phyloP scores from a whole-genome alignment of 2,329 filamentous ascomycete species.

The Iodosphaeria phyllophila region DNA sequence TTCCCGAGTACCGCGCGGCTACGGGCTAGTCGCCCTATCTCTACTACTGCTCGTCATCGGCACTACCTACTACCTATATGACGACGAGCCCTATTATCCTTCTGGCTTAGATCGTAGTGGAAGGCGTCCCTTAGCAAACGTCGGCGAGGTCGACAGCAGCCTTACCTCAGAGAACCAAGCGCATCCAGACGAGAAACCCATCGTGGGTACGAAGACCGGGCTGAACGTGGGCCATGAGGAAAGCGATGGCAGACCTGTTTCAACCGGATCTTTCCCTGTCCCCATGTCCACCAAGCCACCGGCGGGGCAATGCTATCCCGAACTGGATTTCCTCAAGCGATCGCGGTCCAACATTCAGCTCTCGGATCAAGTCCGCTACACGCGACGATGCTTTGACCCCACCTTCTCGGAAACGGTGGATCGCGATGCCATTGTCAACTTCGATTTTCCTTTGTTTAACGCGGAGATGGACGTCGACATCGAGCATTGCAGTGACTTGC shows the following conservation, averaged over 20 bases:
- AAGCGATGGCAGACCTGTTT: neutral
- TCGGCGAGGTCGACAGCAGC: slow-evolving; percentile 3
- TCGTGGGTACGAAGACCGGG: neutral
- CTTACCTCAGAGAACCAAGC: neutral
- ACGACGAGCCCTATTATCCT: slow-evolving; percentile 5
- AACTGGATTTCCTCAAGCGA: slow-evolving; percentile 11
- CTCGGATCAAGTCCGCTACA: slow-evolving; percentile 22
- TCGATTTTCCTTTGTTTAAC: slow-evolving; percentile 18
- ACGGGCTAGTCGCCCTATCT: slow-evolving; percentile 7
- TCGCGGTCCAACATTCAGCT: slow-evolving; percentile 10
- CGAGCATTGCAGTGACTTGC: slow-evolving; percentile 9
- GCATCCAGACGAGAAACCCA: neutral
- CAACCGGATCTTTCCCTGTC: neutral
- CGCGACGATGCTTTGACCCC: slow-evolving; percentile 24
- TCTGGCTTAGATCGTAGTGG: too few relatives aligned
- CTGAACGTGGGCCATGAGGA: neutral
- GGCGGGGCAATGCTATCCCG: slow-evolving; percentile 7
- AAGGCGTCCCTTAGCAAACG: too few relatives aligned
- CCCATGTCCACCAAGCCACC: slow-evolving; percentile 2
- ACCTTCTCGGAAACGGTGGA: slow-evolving; percentile 14
- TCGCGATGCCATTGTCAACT: slow-evolving; percentile 17
- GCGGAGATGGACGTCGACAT: slow-evolving; percentile 14
- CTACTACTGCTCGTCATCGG: slow-evolving; percentile 9
- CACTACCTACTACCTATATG: slow-evolving; percentile 9
- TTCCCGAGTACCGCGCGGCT: slow-evolving; percentile 9